Base-by-base conservation (phyloP, 768 basidiomycete species). In the Boletus fagicola region DNA sequence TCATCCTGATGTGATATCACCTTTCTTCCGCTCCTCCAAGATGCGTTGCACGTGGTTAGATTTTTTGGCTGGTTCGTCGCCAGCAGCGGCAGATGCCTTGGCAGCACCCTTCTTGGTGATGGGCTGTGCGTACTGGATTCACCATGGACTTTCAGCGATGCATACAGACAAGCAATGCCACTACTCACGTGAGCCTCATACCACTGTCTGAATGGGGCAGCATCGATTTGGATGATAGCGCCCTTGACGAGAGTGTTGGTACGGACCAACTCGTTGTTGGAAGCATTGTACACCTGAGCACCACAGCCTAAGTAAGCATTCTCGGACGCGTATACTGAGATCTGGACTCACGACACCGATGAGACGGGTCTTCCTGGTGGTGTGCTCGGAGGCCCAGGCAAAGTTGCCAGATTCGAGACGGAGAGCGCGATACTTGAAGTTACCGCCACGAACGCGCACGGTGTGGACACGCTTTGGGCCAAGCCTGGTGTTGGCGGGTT, bases 241-340 rank as follows among this genome's bases (percentile, higher is more conserved):
- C 88, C 82, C 83, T 96, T 98, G 73, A 99, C 97, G 56, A 99
- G 87, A 54, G 97, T 99, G 82, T 99, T 98, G 69, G 97, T 99
- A 69, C 97, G 92, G 72, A 99, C 96, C 71, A 98, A 87, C 78
- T 99, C 97, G 80, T 99, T 99, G 87, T 98, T 99, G 62, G 97
- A 95, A 46, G 97, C 86, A 76, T 98, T 99, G 86, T 98, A 99
- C 49, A 94, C 91, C 94, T 95, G 61, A 5, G 44, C 44, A 36
- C 42, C 38, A 35, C 33, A 44, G 36, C 43, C 24, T 16, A 1
- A 16, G 30, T 72, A 58, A 62, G 40, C 16, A 40, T 47, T 16
- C 30, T 54, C 8, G 31, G 26, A 42, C 15, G 30, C 48, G 47
- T 48, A 53, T 26, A 55, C 35, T 4, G n/a, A 46, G 42, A 51